Evolutionary conservation across 2,329 filamentous ascomycete species (phyloP).

Genomic region (Emericellopsis cladophorae): DNA sequence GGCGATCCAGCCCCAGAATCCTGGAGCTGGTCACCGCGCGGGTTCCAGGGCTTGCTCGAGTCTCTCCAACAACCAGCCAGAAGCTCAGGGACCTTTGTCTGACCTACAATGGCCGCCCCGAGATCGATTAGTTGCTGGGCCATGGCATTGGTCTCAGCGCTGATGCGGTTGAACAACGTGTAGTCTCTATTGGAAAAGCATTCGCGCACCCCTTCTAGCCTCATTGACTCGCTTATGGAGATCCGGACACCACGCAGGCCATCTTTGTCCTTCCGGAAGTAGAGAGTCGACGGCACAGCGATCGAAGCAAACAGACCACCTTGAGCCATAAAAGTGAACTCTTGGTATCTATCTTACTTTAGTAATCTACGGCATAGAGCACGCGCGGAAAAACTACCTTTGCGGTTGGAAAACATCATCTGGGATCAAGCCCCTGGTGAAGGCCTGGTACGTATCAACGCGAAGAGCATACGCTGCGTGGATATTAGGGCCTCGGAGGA

Average conservation of each 20-base stretch:
- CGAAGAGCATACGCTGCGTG: constrained; percentile 28
- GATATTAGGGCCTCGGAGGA: constrained; percentile 25
- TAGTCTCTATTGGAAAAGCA: constrained; percentile 46
- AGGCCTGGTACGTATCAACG: constrained; percentile 21
- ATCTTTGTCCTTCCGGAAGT: constrained; percentile 8
- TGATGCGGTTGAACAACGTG: constrained; percentile 30
- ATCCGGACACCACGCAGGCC: constrained; percentile 22
- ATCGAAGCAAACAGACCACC: constrained; percentile 15
- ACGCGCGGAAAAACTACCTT: constrained; percentile 7
- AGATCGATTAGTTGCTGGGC: constrained; percentile 44
- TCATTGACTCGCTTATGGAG: constrained; percentile 18
- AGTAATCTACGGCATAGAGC: background rate
- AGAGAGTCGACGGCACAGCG: constrained; percentile 24
- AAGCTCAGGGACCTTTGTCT: constrained; percentile 37
- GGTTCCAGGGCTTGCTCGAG: constrained; percentile 26
- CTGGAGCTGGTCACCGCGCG: constrained; percentile 34
- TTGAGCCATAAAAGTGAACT: constrained; percentile 12
- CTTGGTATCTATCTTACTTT: constrained; percentile 14
- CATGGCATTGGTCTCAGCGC: constrained; percentile 30
- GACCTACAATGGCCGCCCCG: constrained; percentile 43
- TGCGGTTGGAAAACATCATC: constrained; percentile 14
- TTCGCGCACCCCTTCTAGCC: constrained; percentile 36
- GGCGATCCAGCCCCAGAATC: constrained; percentile 17
- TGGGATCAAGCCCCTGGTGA: constrained; percentile 22
- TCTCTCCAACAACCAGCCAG: constrained; percentile 24